These are phyloP conservation scores for Penicillium ucsense DNA, from an alignment of 495 filamentous ascomycete genomes.

Conservation along the genomic window DNA sequence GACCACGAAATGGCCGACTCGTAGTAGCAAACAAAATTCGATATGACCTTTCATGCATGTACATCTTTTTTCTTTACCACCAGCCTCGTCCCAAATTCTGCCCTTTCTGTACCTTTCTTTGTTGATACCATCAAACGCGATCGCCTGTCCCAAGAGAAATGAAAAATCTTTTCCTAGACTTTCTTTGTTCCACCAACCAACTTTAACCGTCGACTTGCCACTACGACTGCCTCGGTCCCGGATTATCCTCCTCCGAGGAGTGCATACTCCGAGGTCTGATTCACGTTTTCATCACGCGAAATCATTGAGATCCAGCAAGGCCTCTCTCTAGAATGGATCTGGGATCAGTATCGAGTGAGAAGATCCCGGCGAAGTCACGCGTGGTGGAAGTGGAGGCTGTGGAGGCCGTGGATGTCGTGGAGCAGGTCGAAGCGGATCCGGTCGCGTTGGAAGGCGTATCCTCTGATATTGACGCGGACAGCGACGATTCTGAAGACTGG, in stretches of 20 bases:
- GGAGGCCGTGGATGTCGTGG: conserved; percentile 30
- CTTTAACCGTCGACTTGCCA: conserved; percentile 8
- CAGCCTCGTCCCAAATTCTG: no score
- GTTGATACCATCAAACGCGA: conserved; percentile 23
- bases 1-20: conserved; percentile 43
- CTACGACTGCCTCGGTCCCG: conserved; percentile 16
- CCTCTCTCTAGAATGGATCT: conserved; percentile 33
- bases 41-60: conserved; percentile 8
- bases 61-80: conserved; percentile 4
- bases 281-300: conserved; percentile 27
- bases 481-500: conserved; percentile 57
- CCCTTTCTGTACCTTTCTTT: conserved; percentile 12
- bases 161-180: background rate
- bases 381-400: conserved; percentile 38
- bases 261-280: conserved; percentile 22
- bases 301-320: conserved; percentile 24
- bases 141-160: no score
- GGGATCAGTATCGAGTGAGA: conserved; percentile 30
- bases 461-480: conserved; percentile 45
- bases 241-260: conserved; percentile 27
- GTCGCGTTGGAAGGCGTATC: conserved; percentile 19
- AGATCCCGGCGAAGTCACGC: conserved; percentile 32
- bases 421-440: conserved; percentile 16
- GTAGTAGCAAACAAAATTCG: conserved; percentile 14
- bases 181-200: conserved; percentile 3